Base-by-base conservation (phyloP, 2,329 filamentous ascomycete genomes). In the Zopfia rhizophila region DNA sequence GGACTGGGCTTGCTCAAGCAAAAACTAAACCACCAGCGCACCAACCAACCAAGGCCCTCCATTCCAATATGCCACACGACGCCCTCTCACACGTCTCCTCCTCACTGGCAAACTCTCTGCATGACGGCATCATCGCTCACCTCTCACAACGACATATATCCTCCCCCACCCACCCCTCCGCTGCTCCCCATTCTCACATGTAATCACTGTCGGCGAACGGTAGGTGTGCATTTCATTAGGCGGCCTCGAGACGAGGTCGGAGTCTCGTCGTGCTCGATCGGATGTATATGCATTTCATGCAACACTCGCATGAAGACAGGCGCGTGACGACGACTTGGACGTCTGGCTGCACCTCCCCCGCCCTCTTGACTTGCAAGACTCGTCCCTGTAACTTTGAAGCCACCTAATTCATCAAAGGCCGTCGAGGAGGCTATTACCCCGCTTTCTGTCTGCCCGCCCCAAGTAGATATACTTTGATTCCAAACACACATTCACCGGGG, bases 371-470 rank as follows among this genome's bases (percentile, higher is more conserved):
- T 44, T 45, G 54, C 55, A 48, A 49, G 56, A 58, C 60, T 59
- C 45, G 58, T 63, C 55, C 46, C 61, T 58, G 60, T 62, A 63
- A 56, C 61, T 58, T 55, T 59, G 52, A 65, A 70, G 65, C 68
- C 64, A 67, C 66, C 65, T 66, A 63, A 51, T 63, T 65, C 60
- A 66, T 59, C 60, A 55, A 49, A 48, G 52, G 45, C 50, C 55
- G 48, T 44, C 51, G 51, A 63, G 49, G 58, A 60, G 58, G 58
- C 63, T 59, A 54, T 60, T 68, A 70, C 67, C 68, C 67, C 67
- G 66, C 66, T 69, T 69, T 57, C 63, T 53, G 56, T 55, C 58
- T 62, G 56, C 53, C 49, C 33, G 32, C 38, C 48, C n/a, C n/a
- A n/a, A n/a, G n/a, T n/a, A n/a, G n/a, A n/a, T n/a, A n/a, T n/a